Evolutionary conservation across 2,329 filamentous ascomycete species (phyloP), one percentile per base, ranked within the genome.

Genomic region (Fusarium tricinctum): DNA sequence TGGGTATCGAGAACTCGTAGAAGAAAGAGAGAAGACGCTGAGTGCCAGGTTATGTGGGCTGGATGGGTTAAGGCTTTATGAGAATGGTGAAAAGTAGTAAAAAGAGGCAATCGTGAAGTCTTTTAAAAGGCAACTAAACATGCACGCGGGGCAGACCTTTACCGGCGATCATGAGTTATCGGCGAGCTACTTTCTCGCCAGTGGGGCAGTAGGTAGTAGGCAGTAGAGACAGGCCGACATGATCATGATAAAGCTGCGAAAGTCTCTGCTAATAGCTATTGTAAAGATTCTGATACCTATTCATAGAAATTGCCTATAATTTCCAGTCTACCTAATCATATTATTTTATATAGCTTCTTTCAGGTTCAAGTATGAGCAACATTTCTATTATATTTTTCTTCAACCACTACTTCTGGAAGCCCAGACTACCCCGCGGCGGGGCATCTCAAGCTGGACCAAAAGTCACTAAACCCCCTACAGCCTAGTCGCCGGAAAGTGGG

Each of bases 401-500:
- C 7, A 12, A n/a, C 9, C 17, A 19, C 17, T n/a, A 47, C 53
- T 44, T 30, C 67, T 62, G 49, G 23, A 49, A 49, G n/a, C n/a
- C n/a, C n/a, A n/a, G 17, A 35, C 19, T 33, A 40, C 63, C 67
- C 67, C 67, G 59, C 67, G 58, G 67, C 39, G 63, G 54, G 52
- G 56, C 43, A 35, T 20, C 19, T 19, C 12, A 22, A 15, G 61
- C 55, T 62, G 43, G 3, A 44, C 39, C 32, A 10, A 19, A 12
- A 35, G 14, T n/a, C 45, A 14, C 30, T 48, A 35, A 19, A 9
- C 35, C 17, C 17, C n/a, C 35, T 38, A 12, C 17, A 38, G 35
- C 35, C n/a, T 38, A 38, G 35, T 33, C 35, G 9, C 35, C 10
- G 9, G 7, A n/a, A 15, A 35, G 17, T n/a, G 17, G 35, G 35